A percentile compares a stretch with the other conserved stretches of the same genome.
These are phyloP conservation scores for Iberis pinnata DNA, from an alignment of 345 rosid genomes.

Conservation along the genomic window DNA sequence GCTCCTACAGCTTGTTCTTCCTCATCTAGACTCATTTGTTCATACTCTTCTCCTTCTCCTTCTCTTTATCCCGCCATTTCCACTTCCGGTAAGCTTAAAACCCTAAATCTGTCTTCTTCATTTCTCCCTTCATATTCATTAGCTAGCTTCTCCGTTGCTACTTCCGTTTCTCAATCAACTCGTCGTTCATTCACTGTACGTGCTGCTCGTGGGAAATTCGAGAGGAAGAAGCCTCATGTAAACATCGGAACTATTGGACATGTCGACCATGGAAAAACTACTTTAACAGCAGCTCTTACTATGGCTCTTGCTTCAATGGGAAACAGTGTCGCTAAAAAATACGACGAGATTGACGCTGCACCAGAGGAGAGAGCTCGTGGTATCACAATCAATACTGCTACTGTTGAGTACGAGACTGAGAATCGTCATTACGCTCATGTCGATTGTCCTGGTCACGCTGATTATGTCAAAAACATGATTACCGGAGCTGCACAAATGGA, in stretches of 20 bases:
- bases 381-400: slow-evolving; percentile 87
- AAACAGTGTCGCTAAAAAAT: slow-evolving; percentile 61
- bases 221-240: slow-evolving; percentile 86
- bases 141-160: slow-evolving; percentile 23
- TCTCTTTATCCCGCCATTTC: slow-evolving; percentile 28
- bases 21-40: slow-evolving; percentile 37
- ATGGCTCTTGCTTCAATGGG: slow-evolving; percentile 83
- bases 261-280: slow-evolving; percentile 95
- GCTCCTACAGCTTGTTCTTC: slow-evolving; percentile 40
- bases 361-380: slow-evolving; percentile 94
- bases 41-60: slow-evolving; percentile 22
- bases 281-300: slow-evolving; percentile 81
- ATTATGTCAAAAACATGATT: slow-evolving; percentile 89
- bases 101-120: slow-evolving; percentile 54
- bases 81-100: slow-evolving; percentile 26
- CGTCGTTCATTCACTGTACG: slow-evolving; percentile 51
- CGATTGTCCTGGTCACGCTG: slow-evolving; percentile 88
- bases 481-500: slow-evolving; percentile 91
- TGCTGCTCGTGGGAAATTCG: slow-evolving; percentile 91
- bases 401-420: slow-evolving; percentile 87
- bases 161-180: slow-evolving; percentile 27
- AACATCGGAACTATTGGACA: slow-evolving; percentile 93
- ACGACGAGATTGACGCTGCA: slow-evolving; percentile 93
- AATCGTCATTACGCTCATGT: slow-evolving; percentile 90
- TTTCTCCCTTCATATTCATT: slow-evolving; percentile 46